phyloP scores from a whole-genome alignment of 176 grass and related monocot species.

The Oryza australiensis region DNA sequence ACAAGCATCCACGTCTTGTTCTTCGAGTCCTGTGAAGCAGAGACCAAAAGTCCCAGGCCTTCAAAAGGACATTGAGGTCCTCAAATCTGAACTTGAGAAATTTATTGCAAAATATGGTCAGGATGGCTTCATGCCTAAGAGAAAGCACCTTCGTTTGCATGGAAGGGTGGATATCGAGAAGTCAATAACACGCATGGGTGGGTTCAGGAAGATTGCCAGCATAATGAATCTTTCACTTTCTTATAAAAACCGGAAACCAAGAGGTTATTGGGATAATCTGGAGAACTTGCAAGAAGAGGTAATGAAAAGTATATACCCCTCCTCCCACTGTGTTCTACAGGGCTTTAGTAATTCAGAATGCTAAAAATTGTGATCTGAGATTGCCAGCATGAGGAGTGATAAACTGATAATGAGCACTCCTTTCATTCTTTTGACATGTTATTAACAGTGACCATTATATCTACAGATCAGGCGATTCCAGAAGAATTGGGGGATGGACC shows the following conservation, averaged over 20 bases:
- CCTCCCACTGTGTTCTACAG: not conserved
- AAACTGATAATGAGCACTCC: not conserved
- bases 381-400: not conserved
- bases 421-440: constrained; percentile 9
- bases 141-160: constrained; percentile 82
- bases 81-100: constrained; percentile 66
- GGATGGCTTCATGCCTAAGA: constrained; percentile 94
- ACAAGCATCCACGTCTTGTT: constrained; percentile 36
- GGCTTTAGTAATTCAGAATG: not conserved
- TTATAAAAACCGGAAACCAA: constrained; percentile 90
- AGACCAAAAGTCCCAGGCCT: constrained; percentile 82
- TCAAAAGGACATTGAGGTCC: constrained; percentile 76
- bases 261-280: constrained; percentile 94
- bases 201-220: constrained; percentile 80
- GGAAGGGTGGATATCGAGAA: constrained; percentile 97
- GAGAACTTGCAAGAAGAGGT: constrained; percentile 98
- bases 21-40: constrained; percentile 43
- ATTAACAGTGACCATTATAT: constrained; percentile 15
- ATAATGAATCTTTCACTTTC: constrained; percentile 84
- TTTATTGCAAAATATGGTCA: constrained; percentile 81
- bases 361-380: not conserved
- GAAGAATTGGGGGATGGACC: constrained; percentile 93
- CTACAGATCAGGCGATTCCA: constrained; percentile 79
- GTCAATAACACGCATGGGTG: constrained; percentile 95
- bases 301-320: not conserved